phyloP scores from a whole-genome alignment of 2,329 filamentous ascomycete genomes.

The Dryadomyces quercivorus region DNA sequence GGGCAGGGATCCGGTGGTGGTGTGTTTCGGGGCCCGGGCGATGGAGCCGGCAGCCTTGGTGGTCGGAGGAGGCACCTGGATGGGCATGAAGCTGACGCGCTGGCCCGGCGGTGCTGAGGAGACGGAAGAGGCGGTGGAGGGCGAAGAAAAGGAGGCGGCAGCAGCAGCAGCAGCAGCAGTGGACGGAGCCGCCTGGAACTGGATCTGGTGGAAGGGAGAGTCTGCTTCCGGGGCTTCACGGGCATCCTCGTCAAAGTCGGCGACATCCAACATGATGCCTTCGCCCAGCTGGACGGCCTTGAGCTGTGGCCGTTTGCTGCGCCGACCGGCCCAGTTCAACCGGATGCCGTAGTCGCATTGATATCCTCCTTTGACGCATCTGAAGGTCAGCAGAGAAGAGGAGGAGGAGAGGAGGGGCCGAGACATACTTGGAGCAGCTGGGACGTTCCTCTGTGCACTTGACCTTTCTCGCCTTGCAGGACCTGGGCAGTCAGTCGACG shows the following conservation, averaged over 20 bases:
- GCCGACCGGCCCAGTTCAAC: constrained; percentile 68
- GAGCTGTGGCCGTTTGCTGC: constrained; percentile 41
- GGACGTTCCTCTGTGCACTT: constrained; percentile 76
- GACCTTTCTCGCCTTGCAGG: constrained; percentile 59
- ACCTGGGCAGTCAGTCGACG: constrained; percentile 36
- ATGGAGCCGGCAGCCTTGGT: too few relatives aligned
- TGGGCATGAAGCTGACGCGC: constrained; percentile 2
- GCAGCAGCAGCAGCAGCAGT: too few relatives aligned
- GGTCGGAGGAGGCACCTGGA: neutral
- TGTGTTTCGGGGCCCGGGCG: too few relatives aligned
- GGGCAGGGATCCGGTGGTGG: neutral
- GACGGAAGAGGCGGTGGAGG: constrained; percentile 1
- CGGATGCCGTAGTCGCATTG: constrained; percentile 71
- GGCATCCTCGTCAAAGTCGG: neutral
- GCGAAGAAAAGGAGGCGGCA: neutral
- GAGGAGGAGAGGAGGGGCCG: neutral
- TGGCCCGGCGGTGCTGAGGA: neutral
- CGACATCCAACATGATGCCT: constrained; percentile 1
- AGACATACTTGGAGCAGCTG: constrained; percentile 47
- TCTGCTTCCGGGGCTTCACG: neutral
- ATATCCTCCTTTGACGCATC: constrained; percentile 58
- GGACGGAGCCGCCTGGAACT: constrained; percentile 4
- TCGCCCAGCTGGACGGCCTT: constrained; percentile 14
- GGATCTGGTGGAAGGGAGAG: neutral
- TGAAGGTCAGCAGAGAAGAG: constrained; percentile 11